Evolutionary conservation across 2,329 filamentous ascomycete species (phyloP), one percentile per base, ranked within the genome.

Genomic region (Fusarium coffeatum): DNA sequence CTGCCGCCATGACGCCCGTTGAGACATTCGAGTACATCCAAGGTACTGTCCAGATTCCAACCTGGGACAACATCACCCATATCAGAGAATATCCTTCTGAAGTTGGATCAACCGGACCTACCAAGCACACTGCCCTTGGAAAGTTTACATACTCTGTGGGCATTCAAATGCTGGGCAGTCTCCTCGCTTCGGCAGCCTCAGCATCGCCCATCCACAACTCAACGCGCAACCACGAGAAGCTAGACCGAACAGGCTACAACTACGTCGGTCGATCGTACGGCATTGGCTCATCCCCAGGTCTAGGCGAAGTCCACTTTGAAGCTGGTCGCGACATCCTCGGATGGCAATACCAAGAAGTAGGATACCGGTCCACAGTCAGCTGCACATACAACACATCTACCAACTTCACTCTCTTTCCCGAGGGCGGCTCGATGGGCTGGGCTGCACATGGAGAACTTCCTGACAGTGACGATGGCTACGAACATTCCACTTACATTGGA

Each of bases 381-480:
- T 82, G 79, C 66, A 78, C 77, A 20, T 80, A 81, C 69, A 82
- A 82, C 66, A 30, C 48, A 10, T 78, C 73, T n/a, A 74, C 72
- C 6, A 64, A 77, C 34, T 81, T 80, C 48, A 49, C 47, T 64
- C 28, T 66, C 20, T 12, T 8, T 9, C 15, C 2, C 2, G 23
- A 30, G 6, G 13, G 8, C 3, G 4, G 8, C 8, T 15, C 6
- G 6, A 12, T 53, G 8, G 15, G 23, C 9, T 66, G n/a, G 25
- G 20, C 41, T 20, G 63, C 59, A 11, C 15, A 22, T 1, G 63
- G 63, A 8, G 48, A 59, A 42, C 60, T 66, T 18, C 63, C 63
- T 7, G 63, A 66, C 18, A 66, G 63, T 9, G 53, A 64, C 18
- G 51, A 64, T 8, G 50, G 61, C 5, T 16, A 13, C 5, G 47